Evolutionary conservation across 305 asterid genomes (phyloP).

Genomic region (Rubia balearica): DNA sequence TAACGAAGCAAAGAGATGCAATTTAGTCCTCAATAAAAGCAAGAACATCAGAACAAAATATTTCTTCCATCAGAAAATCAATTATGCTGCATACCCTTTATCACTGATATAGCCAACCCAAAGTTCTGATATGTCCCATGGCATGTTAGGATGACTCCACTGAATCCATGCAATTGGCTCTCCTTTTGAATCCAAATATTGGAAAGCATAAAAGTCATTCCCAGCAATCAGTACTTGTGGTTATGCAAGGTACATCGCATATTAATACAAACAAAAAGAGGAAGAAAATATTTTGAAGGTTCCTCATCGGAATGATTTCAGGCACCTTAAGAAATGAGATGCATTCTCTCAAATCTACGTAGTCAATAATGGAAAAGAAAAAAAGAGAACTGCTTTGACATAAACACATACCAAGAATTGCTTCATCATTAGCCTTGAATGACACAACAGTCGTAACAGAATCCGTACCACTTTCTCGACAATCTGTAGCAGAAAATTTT

Average conservation of each 20-base stretch:
- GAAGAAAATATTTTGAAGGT: slow-evolving; percentile 1
- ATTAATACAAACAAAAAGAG: slow-evolving; percentile 8
- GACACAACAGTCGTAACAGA: slow-evolving; percentile 72
- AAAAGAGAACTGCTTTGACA: slow-evolving; percentile 7
- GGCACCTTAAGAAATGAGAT: slow-evolving; percentile 1
- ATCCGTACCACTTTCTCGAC: slow-evolving; percentile 58
- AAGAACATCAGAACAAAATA: not conserved
- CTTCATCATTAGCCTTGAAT: slow-evolving; percentile 39
- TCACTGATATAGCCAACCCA: slow-evolving; percentile 93
- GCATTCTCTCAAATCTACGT: not conserved
- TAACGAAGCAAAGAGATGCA: not conserved
- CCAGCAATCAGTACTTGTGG: slow-evolving; percentile 66
- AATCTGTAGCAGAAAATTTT: slow-evolving; percentile 40
- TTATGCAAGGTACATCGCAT: slow-evolving; percentile 42
- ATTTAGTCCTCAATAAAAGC: not conserved
- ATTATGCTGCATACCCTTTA: slow-evolving; percentile 52
- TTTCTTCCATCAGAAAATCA: not conserved
- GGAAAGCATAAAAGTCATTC: slow-evolving; percentile 87
- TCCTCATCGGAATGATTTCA: not conserved
- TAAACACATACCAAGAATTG: slow-evolving; percentile 41
- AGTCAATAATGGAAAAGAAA: not conserved
- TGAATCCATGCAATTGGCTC: slow-evolving; percentile 88
- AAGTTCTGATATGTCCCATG: slow-evolving; percentile 94
- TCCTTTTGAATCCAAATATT: slow-evolving; percentile 77
- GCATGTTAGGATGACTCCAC: slow-evolving; percentile 98